A percentile compares a stretch with the other conserved stretches of the same genome.
Conservation (phyloP, 495 filamentous ascomycete genomes). For the Sordaria brevicollis region DNA sequence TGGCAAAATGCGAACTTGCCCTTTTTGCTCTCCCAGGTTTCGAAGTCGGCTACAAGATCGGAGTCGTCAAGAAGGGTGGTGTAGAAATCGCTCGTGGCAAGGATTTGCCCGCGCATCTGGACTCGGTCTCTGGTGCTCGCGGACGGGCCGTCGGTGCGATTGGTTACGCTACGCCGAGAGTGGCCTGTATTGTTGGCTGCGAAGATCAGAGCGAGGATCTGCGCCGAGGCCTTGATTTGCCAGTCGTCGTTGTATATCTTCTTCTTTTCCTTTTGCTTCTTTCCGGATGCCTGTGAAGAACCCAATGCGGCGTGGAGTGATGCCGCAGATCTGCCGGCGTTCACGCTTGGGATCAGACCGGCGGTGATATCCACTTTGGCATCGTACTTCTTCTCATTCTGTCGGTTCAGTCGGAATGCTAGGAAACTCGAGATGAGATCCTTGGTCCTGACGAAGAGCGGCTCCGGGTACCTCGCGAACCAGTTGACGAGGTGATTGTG, state of each 20-base stretch:
- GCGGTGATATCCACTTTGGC: constrained; percentile 46
- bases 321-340: constrained; percentile 50
- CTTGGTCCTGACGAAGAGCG: constrained; percentile 59
- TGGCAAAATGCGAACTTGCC: constrained; percentile 85
- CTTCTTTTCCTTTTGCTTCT: constrained; percentile 43
- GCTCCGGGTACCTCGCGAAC: constrained; percentile 64
- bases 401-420: constrained; percentile 67
- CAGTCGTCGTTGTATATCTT: constrained; percentile 75
- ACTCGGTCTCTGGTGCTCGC: constrained; percentile 16
- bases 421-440: constrained; percentile 73
- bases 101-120: constrained; percentile 19
- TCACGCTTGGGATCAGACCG: constrained; percentile 61
- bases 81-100: constrained; percentile 81
- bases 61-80: constrained; percentile 77
- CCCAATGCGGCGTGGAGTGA: constrained; percentile 69
- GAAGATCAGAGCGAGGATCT: constrained; percentile 75
- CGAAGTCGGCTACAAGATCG: constrained; percentile 80
- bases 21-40: constrained; percentile 70
- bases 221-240: constrained; percentile 77
- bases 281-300: constrained; percentile 21
- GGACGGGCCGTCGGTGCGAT: background rate
- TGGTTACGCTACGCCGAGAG: constrained; percentile 14
- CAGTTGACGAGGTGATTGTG: constrained; percentile 79
- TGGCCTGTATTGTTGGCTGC: constrained; percentile 60
- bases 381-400: constrained; percentile 57